These are phyloP conservation scores for Actinidia arguta DNA, from an alignment of 179 eudicot genomes.

Conservation along the genomic window DNA sequence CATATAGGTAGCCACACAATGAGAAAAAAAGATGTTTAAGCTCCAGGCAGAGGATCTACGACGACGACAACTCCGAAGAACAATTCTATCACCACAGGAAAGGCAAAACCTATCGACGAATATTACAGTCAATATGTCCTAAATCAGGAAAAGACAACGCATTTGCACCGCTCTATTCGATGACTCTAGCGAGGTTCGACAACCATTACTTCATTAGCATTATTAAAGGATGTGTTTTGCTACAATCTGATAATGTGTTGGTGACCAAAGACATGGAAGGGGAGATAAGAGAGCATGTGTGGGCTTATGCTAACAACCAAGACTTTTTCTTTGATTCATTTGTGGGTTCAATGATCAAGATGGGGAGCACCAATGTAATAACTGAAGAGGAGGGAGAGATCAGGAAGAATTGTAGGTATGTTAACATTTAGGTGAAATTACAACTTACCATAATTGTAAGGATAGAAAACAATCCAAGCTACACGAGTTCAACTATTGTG, in stretches of 20 bases:
- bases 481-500: too few species aligned
- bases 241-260: constrained; percentile 70
- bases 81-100: constrained; percentile 30
- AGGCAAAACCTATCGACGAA: constrained; percentile 34
- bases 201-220: constrained; percentile 61
- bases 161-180: constrained; percentile 55
- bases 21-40: constrained; percentile 60
- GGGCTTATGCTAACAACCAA: constrained; percentile 53
- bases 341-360: constrained; percentile 63
- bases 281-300: constrained; percentile 49
- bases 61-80: constrained; percentile 44
- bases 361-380: constrained; percentile 70
- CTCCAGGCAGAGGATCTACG: constrained; percentile 52
- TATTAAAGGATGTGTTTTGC: constrained; percentile 46
- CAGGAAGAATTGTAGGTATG: constrained; percentile 61
- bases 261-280: constrained; percentile 54
- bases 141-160: constrained; percentile 52
- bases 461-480: too few species aligned
- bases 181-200: constrained; percentile 61
- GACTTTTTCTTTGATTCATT: constrained; percentile 59
- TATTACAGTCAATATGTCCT: constrained; percentile 56
- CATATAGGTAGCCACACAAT: neutral
- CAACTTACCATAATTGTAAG: too few species aligned
- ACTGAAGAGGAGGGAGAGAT: constrained; percentile 66
- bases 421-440: constrained; percentile 32